Base-by-base conservation (phyloP, 176 grass and related monocot species). In the Zoysia japonica region DNA sequence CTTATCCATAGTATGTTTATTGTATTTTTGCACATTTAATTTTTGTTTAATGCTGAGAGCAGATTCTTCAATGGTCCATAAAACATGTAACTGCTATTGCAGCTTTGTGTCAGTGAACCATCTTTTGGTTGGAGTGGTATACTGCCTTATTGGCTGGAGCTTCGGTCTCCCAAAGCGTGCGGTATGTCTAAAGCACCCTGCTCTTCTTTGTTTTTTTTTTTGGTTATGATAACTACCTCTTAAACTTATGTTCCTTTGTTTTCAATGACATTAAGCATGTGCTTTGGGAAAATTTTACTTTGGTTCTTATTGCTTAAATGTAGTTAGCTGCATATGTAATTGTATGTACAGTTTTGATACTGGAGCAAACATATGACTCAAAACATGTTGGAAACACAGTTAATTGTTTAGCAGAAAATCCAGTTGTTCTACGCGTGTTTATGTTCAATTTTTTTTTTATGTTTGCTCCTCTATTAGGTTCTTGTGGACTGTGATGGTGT, bases 51-150 rank as follows among this genome's bases (percentile, higher is more conserved):
- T 61, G 61, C 55, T 68, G 19, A 19, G 7, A 59, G 57, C 5
- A 79, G 15, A 37, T 75, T 12, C 47, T 28, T 53, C 71, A 44
- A 59, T 59, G 49, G 66, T 70, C 9, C 55, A 56, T 69, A 65
- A 72, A 68, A 54, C 41, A 17, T 88, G 8, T 65, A 17, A 47
- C 14, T 78, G 39, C 44, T 46, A 7, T 42, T 72, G 67, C 70
- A 97, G 94, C 84, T 94, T 97, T 63, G 94, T 97, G 41, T 97
- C 94, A 13, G 94, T 89, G 77, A 87, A 74, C 75, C 94, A 97
- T 83, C 77, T 97, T 72, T 85, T 61, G 7, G 85, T 97, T 9
- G 91, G 94, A 57, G 91, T 94, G 39, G 56, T 97, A 12, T 97
- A 97, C 79, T 97, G 94, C 83, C 82, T 97, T 71, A 64, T 82